Evolutionary conservation across 192 early-diverging fungal genomes (phyloP), one percentile per base, ranked within the genome.

Genomic region (Rhizophagus prolifer): DNA sequence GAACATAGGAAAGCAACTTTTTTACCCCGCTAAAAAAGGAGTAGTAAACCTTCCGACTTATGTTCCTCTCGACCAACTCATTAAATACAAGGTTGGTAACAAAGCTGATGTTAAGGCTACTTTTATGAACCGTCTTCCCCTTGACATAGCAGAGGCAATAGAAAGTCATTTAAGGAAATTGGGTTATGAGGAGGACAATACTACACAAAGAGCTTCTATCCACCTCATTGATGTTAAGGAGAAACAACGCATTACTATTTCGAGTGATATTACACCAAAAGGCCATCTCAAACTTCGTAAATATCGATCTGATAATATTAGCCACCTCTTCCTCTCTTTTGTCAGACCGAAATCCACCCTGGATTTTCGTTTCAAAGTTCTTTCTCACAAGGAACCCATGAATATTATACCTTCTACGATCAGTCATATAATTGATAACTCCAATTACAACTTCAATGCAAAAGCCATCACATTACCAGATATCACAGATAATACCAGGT

Each of bases 351-450:
- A 64, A 10, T 64, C 28, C 16, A 14, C 25, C 16, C 23, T 31
- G 62, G 62, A 64, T 64, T 64, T 64, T 64, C 62, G 62, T 9
- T 64, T 64, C 28, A 64, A 30, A 28, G 13, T 64, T 7, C 62
- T 64, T 64, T 26, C 62, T 30, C 9, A 25, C 10, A n/a, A 28
- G 5, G n/a, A 7, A 31, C 16, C 28, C 16, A 64, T 26, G 23
- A 31, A 26, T 31, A 16, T 2, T 31, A 16, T 64, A 64, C 62
- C 62, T 14, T 30, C 62, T 10, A 19, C 30, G 9, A 21, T 64
- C 30, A 0, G 12, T 1, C 12, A 31, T 19, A 30, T 30, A 2
- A 64, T 64, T 2, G 30, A 28, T 16, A 30, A 64, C 16, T 10
- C 62, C 19, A 31, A 3, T 4, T 64, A 30, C 14, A 30, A 64